phyloP scores from a whole-genome alignment of 352 stramenopile genomes.

The Phytopythium kandeliae region DNA sequence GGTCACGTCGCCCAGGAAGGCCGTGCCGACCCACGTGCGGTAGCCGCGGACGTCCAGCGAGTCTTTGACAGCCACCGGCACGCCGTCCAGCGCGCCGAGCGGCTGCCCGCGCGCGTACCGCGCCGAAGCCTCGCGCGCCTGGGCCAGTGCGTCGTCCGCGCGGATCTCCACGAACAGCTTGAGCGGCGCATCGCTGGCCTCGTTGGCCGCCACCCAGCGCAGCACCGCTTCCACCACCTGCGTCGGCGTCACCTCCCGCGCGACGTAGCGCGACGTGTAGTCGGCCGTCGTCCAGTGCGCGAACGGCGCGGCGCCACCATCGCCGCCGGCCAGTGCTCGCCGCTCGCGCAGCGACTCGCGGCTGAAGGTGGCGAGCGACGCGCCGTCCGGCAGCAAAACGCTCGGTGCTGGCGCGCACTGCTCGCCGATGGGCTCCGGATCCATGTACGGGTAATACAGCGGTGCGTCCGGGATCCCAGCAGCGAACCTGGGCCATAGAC shows the following conservation, averaged over 20 bases:
- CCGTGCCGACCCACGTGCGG: conserved; percentile 58
- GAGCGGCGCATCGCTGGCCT: conserved; percentile 39
- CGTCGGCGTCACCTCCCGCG: conserved; percentile 37
- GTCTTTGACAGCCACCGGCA: conserved; percentile 88
- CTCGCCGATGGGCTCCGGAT: conserved; percentile 29
- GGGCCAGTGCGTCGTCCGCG: conserved; percentile 55
- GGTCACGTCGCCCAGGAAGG: conserved; percentile 52
- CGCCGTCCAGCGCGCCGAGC: conserved; percentile 85
- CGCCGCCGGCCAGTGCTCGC: neutral
- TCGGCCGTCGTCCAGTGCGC: conserved; percentile 62
- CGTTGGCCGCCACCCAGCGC: conserved; percentile 43
- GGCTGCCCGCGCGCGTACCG: conserved; percentile 59
- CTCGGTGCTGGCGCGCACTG: neutral
- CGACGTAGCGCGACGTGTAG: conserved; percentile 54
- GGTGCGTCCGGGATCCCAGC: conserved; percentile 62
- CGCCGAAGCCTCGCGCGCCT: conserved; percentile 56
- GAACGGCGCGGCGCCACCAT: conserved; percentile 19
- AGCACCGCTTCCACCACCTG: conserved; percentile 67
- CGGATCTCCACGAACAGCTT: conserved; percentile 77
- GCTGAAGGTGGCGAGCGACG: conserved; percentile 29
- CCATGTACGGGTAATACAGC: conserved; percentile 77
- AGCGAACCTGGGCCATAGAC: conserved; percentile 23
- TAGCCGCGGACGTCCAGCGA: conserved; percentile 74
- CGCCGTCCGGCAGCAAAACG: neutral
- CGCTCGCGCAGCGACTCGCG: conserved; percentile 9